A percentile compares a stretch with the other conserved stretches of the same genome.
Conservation (phyloP, 176 grass and related monocot species). For the Dactylis glomerata region DNA sequence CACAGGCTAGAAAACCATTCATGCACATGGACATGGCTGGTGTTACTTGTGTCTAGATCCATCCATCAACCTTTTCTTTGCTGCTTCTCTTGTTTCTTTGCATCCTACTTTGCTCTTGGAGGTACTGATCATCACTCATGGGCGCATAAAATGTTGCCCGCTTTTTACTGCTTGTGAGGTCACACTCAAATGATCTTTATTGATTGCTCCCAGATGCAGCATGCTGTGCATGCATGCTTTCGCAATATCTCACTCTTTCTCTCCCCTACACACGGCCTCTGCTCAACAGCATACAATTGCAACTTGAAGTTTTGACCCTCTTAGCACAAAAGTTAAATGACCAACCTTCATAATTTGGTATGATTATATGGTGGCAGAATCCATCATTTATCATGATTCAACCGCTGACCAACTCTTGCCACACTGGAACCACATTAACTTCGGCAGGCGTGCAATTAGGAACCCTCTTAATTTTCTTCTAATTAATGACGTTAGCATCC, state of each 20-base stretch:
- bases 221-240: conserved; percentile 38
- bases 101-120: neutral
- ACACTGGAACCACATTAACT: conserved; percentile 20
- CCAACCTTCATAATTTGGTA: conserved; percentile 43
- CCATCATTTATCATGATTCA: conserved; percentile 58
- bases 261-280: neutral
- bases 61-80: neutral
- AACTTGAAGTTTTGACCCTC: conserved; percentile 37
- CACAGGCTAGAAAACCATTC: neutral
- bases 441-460: conserved; percentile 3
- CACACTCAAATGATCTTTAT: conserved; percentile 49
- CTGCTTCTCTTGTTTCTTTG: conserved; percentile 21
- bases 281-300: conserved; percentile 34
- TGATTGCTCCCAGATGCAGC: conserved; percentile 53
- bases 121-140: conserved; percentile 38
- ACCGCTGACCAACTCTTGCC: conserved; percentile 37
- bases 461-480: conserved; percentile 30
- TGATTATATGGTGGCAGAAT: conserved; percentile 37
- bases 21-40: neutral
- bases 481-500: conserved; percentile 11
- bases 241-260: conserved; percentile 21
- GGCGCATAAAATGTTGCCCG: conserved; percentile 40
- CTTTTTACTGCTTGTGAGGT: conserved; percentile 59
- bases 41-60: neutral
- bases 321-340: conserved; percentile 26